Base-by-base conservation (phyloP, 1,139 yeast species). In the Lodderomyces theae region DNA sequence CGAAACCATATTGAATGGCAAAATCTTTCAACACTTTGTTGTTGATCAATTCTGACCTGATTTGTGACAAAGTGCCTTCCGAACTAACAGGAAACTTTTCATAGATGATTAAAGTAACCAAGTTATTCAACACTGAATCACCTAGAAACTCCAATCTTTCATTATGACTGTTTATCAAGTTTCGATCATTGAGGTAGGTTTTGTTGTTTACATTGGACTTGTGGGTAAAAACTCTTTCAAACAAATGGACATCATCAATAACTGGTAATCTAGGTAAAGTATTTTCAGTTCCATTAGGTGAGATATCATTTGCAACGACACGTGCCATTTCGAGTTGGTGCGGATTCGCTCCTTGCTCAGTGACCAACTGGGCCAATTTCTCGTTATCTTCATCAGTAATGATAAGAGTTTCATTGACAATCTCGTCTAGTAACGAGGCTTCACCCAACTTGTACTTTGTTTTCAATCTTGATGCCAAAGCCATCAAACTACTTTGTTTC, bases 71-170 rank as follows among this genome's bases (percentile, higher is more conserved):
- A 34, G 80, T 82, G 29, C 98, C 98, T 69, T 94, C 98, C 17
- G 81, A 69, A 30, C 82, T 82, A 37, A 72, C 65, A 0, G 95
- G 92, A 52, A 83, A 85, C 44, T 76, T 64, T 25, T 75, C 70
- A 53, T 74, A 88, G 15, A 88, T 70, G 37, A 88, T 72, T 47
- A 78, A 67, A 0, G 97, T 84, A 38, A 86, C 81, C 35, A 84
- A 69, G 45, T 78, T 78, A 55, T 89, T 87, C 48, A 92, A 67
- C 15, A 89, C 79, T 0, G 97, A 82, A 63, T 94, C 99, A 16
- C 99, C 99, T 34, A 89, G 65, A 57, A 89, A 94, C 63, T 94
- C 99, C 30, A 92, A 69, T 40, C 98, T 73, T 66, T 94, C 98
- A 60, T 92, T 89, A 55, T 89, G 92, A 2, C 80, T 65, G 37